Evolutionary conservation across 2,329 filamentous ascomycete genomes (phyloP), one percentile per base, ranked within the genome.

Genomic region (Corniculantispora saksenae): DNA sequence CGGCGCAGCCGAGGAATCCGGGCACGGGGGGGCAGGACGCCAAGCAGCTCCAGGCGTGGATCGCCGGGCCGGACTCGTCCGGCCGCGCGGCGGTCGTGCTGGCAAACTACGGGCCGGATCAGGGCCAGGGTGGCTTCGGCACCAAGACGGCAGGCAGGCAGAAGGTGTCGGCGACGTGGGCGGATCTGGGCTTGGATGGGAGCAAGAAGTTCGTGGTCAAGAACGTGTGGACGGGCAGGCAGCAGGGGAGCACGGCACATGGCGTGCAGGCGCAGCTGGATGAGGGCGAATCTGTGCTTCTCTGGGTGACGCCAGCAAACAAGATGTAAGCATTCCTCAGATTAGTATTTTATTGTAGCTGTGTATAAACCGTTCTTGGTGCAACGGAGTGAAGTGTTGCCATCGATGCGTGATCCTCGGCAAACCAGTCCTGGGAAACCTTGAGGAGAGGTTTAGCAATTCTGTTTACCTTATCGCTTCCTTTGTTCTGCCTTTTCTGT

Each of bases 11-110:
- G 12, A 56, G 66, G n/a, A 69, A 69, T 55, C 67, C 68, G 2
- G 67, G 67, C 17, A 61, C 63, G 19, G 68, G 68, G 47, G 67
- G 63, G n/a, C 57, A 67, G n/a, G 68, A 57, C 13, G 63, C 67
- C 21, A 65, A 66, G 54, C 67, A 69, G 65, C 67, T 69, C 19
- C 67, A 70, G 55, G 68, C 68, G 27, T 70, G 68, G 68, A 67
- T 70, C 43, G 66, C 67, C 9, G 68, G 68, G 5, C 67, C 67
- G n/a, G 59, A 50, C n/a, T 32, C 55, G 25, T 43, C 10, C 32
- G 66, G 66, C 43, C 56, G 64, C 47, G 67, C 67, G n/a, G 61
- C 65, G 32, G 68, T 69, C 4, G 61, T 70, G 21, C 64, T 69
- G 25, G 67, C 68, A 43, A 70, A 70, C 63, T 70, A 70, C 57